phyloP scores from a whole-genome alignment of 495 filamentous ascomycete species.

The Neurospora sp. region DNA sequence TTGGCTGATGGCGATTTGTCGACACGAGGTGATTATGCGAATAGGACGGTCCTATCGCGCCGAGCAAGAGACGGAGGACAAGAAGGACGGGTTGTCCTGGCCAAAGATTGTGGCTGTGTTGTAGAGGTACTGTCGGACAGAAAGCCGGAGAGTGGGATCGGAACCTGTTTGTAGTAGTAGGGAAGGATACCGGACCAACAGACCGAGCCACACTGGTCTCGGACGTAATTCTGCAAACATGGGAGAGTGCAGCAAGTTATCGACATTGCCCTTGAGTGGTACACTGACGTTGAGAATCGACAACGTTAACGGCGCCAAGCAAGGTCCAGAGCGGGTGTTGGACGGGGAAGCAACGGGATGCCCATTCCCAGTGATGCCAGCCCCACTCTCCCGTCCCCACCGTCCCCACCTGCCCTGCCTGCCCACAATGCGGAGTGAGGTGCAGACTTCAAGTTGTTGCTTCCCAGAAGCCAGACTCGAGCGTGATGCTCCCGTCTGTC shows the following conservation, averaged over 20 bases:
- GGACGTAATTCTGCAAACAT: background rate
- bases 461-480: background rate
- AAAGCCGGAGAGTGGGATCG: background rate
- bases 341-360: background rate
- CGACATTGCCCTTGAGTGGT: background rate
- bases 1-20: background rate
- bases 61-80: background rate
- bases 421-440: background rate
- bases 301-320: background rate
- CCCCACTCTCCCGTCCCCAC: background rate
- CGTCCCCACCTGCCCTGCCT: background rate
- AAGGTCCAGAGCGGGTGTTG: background rate
- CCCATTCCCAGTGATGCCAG: background rate
- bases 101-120: background rate
- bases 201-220: background rate
- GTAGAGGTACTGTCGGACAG: background rate
- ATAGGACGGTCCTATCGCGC: background rate
- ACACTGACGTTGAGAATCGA: background rate
- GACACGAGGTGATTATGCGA: no score
- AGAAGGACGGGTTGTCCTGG: background rate
- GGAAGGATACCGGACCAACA: background rate
- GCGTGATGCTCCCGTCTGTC: background rate
- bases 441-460: background rate
- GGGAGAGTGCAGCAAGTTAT: background rate
- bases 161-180: background rate